These are phyloP conservation scores for Kwoniella newhampshirensis DNA, from an alignment of 768 basidiomycete genomes.

Conservation along the genomic window DNA sequence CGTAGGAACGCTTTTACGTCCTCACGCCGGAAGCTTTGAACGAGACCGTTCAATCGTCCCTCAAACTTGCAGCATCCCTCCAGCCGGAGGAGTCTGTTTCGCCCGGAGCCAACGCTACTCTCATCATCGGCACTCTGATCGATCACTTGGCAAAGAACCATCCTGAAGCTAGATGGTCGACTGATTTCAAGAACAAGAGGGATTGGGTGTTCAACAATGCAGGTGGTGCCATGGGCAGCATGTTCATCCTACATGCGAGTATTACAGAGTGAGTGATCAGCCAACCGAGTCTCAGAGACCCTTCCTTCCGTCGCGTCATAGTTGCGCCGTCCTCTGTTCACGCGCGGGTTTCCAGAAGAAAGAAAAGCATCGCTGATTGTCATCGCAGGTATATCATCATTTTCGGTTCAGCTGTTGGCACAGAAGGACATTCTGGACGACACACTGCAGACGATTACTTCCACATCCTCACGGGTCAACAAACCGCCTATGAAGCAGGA, in stretches of 20 bases:
- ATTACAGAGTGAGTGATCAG: conserved; percentile 84
- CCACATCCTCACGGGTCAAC: conserved; percentile 88
- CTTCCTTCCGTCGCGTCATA: too few relatives aligned
- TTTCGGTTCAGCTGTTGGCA: conserved; percentile 93
- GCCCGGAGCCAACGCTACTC: conserved; percentile 58
- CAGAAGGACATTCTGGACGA: conserved; percentile 90
- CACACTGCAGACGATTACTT: conserved; percentile 99
- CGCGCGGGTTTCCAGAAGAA: too few relatives aligned
- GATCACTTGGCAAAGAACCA: conserved; percentile 73
- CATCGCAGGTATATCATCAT: conserved; percentile 59
- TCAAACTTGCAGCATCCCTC: conserved; percentile 55
- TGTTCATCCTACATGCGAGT: conserved; percentile 96
- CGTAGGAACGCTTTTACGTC: conserved; percentile 80
- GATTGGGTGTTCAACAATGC: conserved; percentile 98
- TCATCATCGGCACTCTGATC: conserved; percentile 79
- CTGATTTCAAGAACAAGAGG: conserved; percentile 53
- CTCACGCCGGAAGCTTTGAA: conserved; percentile 73
- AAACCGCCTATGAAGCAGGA: conserved; percentile 88
- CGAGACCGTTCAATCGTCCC: conserved; percentile 69
- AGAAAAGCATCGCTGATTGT: too few relatives aligned
- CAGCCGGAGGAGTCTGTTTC: conserved; percentile 11
- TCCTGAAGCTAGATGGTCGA: conserved; percentile 57
- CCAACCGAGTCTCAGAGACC: not conserved
- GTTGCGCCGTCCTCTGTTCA: too few relatives aligned
- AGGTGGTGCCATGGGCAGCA: conserved; percentile 91